These are phyloP conservation scores for Fagus crenata DNA, from an alignment of 306 rosid species.

Conservation along the genomic window DNA sequence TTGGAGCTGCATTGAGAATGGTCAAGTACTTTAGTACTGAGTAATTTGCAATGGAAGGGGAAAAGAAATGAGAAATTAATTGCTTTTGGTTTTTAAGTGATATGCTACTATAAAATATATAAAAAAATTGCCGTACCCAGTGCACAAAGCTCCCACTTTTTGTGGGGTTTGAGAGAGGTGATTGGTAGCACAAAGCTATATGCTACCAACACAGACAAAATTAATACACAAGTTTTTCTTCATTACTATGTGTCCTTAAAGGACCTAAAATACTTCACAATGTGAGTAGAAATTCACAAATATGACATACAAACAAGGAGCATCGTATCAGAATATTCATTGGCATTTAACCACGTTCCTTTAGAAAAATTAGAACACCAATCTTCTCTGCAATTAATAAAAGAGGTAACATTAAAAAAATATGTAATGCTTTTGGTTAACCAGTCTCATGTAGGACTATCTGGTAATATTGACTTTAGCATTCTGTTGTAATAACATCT, in stretches of 20 bases:
- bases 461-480: background rate
- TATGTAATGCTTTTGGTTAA: background rate
- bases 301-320: background rate
- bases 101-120: background rate
- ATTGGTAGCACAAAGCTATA: background rate
- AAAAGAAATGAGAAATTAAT: conserved; percentile 11
- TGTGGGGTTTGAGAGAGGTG: no score
- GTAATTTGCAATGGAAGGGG: conserved; percentile 9
- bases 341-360: background rate
- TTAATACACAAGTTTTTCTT: background rate
- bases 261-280: background rate
- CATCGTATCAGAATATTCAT: background rate
- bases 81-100: conserved; percentile 1
- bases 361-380: background rate
- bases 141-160: no score
- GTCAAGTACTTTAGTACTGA: background rate
- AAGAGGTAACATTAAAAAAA: background rate
- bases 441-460: conserved; percentile 14
- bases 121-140: no score
- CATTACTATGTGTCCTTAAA: background rate
- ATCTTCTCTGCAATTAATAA: background rate
- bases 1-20: conserved; percentile 50
- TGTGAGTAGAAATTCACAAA: background rate
- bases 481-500: background rate
- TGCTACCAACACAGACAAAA: background rate